Conservation (phyloP, 805 yeast species). For the Zygosaccharomyces rouxii region DNA sequence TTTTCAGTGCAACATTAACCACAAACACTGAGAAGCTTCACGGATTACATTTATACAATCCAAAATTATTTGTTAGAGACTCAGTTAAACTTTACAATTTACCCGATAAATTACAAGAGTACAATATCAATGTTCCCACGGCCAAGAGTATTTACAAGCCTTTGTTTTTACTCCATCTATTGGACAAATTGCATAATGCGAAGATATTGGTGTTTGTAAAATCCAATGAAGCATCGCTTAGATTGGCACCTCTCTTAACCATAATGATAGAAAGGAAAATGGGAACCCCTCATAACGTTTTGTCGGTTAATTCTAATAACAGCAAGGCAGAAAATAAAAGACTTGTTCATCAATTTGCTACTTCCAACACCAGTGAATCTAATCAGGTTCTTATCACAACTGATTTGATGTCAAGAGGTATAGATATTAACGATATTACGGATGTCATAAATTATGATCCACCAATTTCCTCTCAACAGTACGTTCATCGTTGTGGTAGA, state of each 20-base stretch:
- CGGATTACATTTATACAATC: constrained; percentile 61
- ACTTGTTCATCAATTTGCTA: constrained; percentile 55
- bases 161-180: constrained; percentile 56
- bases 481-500: constrained; percentile 94
- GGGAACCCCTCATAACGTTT: constrained; percentile 23
- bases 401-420: constrained; percentile 94
- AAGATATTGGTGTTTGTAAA: constrained; percentile 32
- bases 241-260: constrained; percentile 55
- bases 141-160: constrained; percentile 61
- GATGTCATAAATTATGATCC: constrained; percentile 86
- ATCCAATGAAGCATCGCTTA: constrained; percentile 75
- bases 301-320: constrained; percentile 57
- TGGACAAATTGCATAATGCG: constrained; percentile 25
- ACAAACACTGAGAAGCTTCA: constrained; percentile 87
- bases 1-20: constrained; percentile 91
- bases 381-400: constrained; percentile 59
- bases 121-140: constrained; percentile 35
- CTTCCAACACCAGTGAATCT: constrained; percentile 41
- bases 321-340: constrained; percentile 49
- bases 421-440: constrained; percentile 66
- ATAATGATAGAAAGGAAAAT: constrained; percentile 15
- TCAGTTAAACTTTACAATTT: constrained; percentile 60
- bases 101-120: constrained; percentile 51
- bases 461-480: constrained; percentile 84
- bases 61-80: constrained; percentile 65